Evolutionary conservation across 1,284 basidiomycete species (phyloP).

Genomic region (Ganoderma meredithae): DNA sequence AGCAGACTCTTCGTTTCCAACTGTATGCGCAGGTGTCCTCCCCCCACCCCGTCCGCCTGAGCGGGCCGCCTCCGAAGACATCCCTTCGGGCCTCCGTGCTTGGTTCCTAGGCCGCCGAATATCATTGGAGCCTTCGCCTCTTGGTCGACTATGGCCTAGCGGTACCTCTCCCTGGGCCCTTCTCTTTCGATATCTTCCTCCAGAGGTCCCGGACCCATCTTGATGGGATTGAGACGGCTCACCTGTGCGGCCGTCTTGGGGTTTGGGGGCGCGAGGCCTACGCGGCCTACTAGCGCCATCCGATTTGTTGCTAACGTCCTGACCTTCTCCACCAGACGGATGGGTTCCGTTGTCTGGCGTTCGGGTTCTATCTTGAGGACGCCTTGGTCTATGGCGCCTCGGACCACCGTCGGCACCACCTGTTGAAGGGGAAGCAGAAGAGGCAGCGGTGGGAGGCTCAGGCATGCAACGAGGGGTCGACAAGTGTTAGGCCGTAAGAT

Average conservation of each 20-base stretch:
- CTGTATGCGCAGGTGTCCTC: not conserved
- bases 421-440: constrained; percentile 4
- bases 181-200: constrained; percentile 5
- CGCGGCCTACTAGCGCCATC: constrained; percentile 29
- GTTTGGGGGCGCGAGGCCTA: constrained; percentile 29
- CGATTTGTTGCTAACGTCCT: constrained; percentile 6
- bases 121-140: constrained; percentile 1
- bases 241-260: constrained; percentile 18
- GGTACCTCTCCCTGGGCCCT: constrained; percentile 2
- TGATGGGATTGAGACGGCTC: constrained; percentile 21
- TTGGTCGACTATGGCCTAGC: constrained; percentile 5
- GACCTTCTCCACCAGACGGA: constrained; percentile 1
- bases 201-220: constrained; percentile 13
- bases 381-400: constrained; percentile 13
- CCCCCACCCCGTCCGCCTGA: not conserved
- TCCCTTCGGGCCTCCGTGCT: not conserved
- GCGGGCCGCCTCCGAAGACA: constrained; percentile 2
- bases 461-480: constrained; percentile 25
- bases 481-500: not conserved
- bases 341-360: constrained; percentile 18
- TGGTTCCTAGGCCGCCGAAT: constrained; percentile 14
- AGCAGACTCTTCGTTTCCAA: not conserved
- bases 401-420: constrained; percentile 11
- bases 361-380: constrained; percentile 13
- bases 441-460: constrained; percentile 12